Conservation (phyloP, 805 yeast species). For the Myxozyma mucilagina region DNA sequence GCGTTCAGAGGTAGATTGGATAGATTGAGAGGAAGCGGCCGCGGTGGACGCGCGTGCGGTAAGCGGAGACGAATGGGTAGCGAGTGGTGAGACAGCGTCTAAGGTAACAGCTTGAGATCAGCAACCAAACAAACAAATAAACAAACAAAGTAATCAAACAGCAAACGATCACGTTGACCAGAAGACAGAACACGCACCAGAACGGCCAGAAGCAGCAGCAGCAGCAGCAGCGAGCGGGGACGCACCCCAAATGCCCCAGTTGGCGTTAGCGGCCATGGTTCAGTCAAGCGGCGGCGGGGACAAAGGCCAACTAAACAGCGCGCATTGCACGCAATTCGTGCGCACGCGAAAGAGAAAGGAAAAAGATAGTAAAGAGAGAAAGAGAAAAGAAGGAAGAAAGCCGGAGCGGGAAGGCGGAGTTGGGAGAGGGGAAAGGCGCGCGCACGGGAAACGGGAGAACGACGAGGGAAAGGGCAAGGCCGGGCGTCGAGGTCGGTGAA, state of each 20-base stretch:
- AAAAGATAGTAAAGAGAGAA: no score
- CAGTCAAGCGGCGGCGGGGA: not conserved
- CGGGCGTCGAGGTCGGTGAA: slow-evolving; percentile 1
- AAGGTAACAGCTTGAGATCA: not conserved
- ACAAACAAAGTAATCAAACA: not conserved
- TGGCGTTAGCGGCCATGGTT: slow-evolving; percentile 29
- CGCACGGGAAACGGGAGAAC: not conserved
- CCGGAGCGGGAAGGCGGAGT: no score
- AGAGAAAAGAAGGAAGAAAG: no score
- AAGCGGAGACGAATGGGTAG: slow-evolving; percentile 16
- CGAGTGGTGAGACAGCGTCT: slow-evolving; percentile 19
- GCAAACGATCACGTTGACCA: not conserved
- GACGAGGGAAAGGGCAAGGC: not conserved
- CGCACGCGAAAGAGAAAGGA: not conserved
- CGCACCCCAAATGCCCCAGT: slow-evolving; percentile 32
- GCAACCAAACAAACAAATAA: not conserved
- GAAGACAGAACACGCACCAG: slow-evolving; percentile 8
- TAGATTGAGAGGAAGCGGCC: not conserved
- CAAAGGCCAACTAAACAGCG: not conserved
- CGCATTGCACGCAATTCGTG: slow-evolving; percentile 6
- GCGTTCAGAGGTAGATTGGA: slow-evolving; percentile 16
- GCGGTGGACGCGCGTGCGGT: slow-evolving; percentile 9
- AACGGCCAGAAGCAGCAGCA: no score
- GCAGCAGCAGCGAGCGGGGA: slow-evolving; percentile 22
- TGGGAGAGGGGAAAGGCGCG: not conserved